These are phyloP conservation scores for Beauveria asiatica DNA, from an alignment of 2,329 filamentous ascomycete genomes.

Conservation along the genomic window DNA sequence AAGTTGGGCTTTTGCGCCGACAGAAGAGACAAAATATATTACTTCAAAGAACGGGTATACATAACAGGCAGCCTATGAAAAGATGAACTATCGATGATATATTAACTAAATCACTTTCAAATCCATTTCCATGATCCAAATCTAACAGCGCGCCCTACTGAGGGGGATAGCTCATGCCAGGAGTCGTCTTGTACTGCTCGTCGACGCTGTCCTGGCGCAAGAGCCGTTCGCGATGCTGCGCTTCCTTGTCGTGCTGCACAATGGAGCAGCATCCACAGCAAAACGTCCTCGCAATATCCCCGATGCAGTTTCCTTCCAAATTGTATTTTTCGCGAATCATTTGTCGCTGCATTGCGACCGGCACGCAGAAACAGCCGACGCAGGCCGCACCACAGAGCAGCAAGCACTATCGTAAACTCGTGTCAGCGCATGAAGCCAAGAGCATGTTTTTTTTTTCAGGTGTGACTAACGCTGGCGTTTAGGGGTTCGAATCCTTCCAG, in stretches of 20 bases:
- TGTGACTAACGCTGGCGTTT: constrained; percentile 35
- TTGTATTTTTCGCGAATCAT: constrained; percentile 37
- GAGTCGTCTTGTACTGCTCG: constrained; percentile 24
- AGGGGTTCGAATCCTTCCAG: constrained; percentile 37
- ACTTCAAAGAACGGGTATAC: neutral
- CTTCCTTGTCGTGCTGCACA: constrained; percentile 41
- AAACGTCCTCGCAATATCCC: constrained; percentile 33
- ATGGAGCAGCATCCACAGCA: constrained; percentile 38
- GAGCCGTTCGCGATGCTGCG: constrained; percentile 26
- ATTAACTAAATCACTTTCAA: neutral
- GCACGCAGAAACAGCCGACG: constrained; percentile 33
- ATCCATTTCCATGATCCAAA: neutral
- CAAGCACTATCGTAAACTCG: constrained; percentile 26
- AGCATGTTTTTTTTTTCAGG: neutral
- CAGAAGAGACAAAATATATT: neutral
- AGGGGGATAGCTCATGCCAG: constrained; percentile 22
- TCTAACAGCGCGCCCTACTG: neutral
- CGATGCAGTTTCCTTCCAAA: constrained; percentile 34
- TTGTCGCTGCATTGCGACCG: constrained; percentile 36
- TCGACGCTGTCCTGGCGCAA: constrained; percentile 15
- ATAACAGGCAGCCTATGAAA: neutral
- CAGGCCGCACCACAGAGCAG: constrained; percentile 33
- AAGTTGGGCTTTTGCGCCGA: neutral
- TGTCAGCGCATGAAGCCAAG: neutral
- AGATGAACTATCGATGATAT: neutral